Evolutionary conservation across 2,329 filamentous ascomycete genomes (phyloP).

Genomic region (Fusarium newnesense): DNA sequence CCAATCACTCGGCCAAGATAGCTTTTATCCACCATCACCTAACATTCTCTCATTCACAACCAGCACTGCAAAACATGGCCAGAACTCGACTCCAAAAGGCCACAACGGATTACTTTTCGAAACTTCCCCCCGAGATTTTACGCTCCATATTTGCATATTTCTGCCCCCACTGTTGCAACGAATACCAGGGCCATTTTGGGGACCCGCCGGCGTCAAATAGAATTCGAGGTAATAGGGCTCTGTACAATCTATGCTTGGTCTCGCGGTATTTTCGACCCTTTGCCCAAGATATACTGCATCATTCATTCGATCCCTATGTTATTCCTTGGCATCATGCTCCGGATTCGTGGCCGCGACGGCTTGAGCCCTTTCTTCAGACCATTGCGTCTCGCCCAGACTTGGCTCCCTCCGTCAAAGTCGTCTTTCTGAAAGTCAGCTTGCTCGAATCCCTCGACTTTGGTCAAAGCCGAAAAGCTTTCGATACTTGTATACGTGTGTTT

Average conservation of each 20-base stretch:
- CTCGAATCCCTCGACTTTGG: neutral
- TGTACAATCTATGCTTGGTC: conserved; percentile 3
- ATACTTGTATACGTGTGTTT: neutral
- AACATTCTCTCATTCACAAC: neutral
- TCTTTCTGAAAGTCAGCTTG: neutral
- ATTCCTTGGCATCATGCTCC: accelerated
- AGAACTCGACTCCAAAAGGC: neutral
- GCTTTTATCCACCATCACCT: neutral
- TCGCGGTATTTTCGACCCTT: neutral
- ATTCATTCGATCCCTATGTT: neutral
- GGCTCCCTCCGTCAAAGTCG: neutral
- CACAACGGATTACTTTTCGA: neutral
- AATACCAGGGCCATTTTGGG: neutral
- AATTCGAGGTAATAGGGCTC: neutral
- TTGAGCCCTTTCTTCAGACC: conserved; percentile 9
- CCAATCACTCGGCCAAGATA: no score
- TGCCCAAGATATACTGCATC: conserved; percentile 3
- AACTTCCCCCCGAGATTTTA: neutral
- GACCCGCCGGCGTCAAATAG: neutral
- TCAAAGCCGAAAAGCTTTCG: neutral
- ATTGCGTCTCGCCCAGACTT: conserved; percentile 5
- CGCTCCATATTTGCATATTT: neutral
- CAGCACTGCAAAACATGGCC: neutral
- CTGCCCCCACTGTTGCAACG: conserved; percentile 11
- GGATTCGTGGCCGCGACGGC: neutral